Evolutionary conservation across 805 yeast genomes (phyloP), one percentile per base, ranked within the genome.

Genomic region (Yamadazyma paraphyllophila): DNA sequence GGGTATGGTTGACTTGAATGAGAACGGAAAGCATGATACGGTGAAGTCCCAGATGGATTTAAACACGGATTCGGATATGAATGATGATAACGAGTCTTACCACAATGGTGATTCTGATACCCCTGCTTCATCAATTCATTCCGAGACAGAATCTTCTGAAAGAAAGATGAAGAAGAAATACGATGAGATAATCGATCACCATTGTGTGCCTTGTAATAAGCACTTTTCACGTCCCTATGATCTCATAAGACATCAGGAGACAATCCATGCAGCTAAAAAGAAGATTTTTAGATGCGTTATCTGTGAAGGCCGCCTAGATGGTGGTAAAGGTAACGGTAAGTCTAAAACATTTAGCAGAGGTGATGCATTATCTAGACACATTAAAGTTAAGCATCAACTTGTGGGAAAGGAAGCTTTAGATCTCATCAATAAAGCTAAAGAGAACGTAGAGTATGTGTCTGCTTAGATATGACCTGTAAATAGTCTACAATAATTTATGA

Each of bases 371-470:
- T 69, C 75, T 1, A 62, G 77, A 44, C 77, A 71, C 53, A 70
- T 71, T 50, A 82, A 95, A 57, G 92, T 90, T 38, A 90, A 94
- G 70, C 98, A 91, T 69, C 85, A 86, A 7, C 66, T 83, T 44
- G 75, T 73, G 34, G 85, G 85, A 33, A 67, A 72, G 48, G 84
- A 82, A 50, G 88, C 88, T n/a, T 73, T 79, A 46, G 80, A 81
- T 44, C 82, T 88, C 35, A 82, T 85, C 54, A 82, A 83, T 56
- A 82, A 76, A 55, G 94, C 94, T 7, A 86, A 85, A 62, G 86
- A 81, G 53, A 80, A 87, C 60, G 89, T 85, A 42, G 92, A 85
- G 63, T 86, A 76, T 56, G 66, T 71, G 26, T 53, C 53, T 29
- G 53, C 45, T 36, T 15, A 29, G 25, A 33, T 33, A 7, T n/a